A percentile compares a stretch with the other conserved stretches of the same genome.
Conservation (phyloP, 768 basidiomycete species). For the Tricholoma saponaceum region DNA sequence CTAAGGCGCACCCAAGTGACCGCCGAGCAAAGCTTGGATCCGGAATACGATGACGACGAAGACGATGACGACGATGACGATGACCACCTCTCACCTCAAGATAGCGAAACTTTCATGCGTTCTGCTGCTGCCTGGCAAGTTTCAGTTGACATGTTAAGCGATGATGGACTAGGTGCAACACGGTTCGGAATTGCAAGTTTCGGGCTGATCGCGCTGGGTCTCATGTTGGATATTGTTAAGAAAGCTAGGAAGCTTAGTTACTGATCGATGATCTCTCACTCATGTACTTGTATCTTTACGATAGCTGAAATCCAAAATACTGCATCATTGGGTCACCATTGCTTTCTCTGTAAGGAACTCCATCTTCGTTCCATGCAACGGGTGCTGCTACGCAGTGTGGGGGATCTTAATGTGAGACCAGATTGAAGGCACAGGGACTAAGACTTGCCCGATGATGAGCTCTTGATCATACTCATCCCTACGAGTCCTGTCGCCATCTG, state of each 20-base stretch:
- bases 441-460: too few relatives aligned
- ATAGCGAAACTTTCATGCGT: constrained; percentile 29
- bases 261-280: background rate
- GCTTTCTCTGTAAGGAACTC: too few relatives aligned
- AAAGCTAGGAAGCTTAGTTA: constrained; percentile 11
- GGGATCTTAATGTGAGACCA: too few relatives aligned
- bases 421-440: too few relatives aligned
- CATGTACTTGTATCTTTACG: background rate
- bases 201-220: constrained; percentile 39
- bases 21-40: constrained; percentile 13
- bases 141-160: constrained; percentile 24
- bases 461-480: too few relatives aligned
- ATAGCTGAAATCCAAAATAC: too few relatives aligned
- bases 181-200: constrained; percentile 41
- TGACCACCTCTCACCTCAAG: constrained; percentile 17
- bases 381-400: too few relatives aligned
- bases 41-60: constrained; percentile 22
- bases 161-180: constrained; percentile 17
- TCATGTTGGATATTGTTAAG: constrained; percentile 37
- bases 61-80: background rate
- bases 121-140: constrained; percentile 43
- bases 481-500: too few relatives aligned
- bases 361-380: too few relatives aligned
- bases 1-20: constrained; percentile 17
- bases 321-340: too few relatives aligned